Evolutionary conservation across 257 asterid species (phyloP).

Genomic region (Jacaranda copaia): DNA sequence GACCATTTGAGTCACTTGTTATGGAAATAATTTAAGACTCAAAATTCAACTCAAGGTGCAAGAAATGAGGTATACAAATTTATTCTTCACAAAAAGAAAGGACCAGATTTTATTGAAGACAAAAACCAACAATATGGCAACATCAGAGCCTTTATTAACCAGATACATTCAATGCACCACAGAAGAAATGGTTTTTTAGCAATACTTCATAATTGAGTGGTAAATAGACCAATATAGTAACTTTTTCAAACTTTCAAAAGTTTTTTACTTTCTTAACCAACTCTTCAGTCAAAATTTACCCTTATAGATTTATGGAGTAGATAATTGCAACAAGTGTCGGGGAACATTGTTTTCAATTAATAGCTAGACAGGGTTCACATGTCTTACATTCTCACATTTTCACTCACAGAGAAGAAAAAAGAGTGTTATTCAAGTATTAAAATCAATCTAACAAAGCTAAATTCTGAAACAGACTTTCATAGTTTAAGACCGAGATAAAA

Average conservation of each 20-base stretch:
- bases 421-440: background rate
- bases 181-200: background rate
- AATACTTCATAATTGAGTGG: conserved; percentile 2
- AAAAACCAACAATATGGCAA: background rate
- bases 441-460: background rate
- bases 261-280: background rate
- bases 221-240: background rate
- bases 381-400: background rate
- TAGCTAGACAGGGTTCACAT: conserved; percentile 8
- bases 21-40: too few species aligned
- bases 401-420: background rate
- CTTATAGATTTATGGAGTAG: background rate
- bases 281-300: background rate
- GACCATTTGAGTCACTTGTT: too few species aligned
- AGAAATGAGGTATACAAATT: background rate
- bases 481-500: conserved; percentile 10
- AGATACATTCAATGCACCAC: background rate
- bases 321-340: background rate
- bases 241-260: background rate
- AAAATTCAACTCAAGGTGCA: background rate
- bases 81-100: background rate
- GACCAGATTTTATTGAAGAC: background rate
- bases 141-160: conserved; percentile 1
- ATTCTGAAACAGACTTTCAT: background rate
- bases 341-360: background rate